Evolutionary conservation across 192 early-diverging fungal genomes (phyloP), one percentile per base, ranked within the genome.

Genomic region (Coemansia sp.): DNA sequence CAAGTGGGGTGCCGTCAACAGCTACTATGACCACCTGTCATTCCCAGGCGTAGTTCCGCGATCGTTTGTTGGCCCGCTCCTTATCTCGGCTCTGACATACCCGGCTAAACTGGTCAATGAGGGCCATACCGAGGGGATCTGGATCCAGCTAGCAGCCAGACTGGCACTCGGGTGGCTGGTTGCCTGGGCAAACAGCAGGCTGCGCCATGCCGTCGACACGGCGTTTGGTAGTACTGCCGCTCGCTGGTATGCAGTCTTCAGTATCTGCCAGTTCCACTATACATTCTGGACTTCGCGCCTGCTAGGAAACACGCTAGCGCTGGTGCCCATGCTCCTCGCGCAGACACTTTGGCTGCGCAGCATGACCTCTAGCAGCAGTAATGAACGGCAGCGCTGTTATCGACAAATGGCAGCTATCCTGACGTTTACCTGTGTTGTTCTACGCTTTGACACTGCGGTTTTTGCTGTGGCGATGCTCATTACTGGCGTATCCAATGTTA

Each of bases 31-130:
- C 68, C 95, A 97, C 73, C 61, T 96, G 39, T 85, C 85, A 48
- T 99, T 94, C 73, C 95, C 96, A 2, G 96, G 96, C 31, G 96
- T 94, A 20, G 95, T 99, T 11, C 96, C 96, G 56, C 84, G 96
- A 37, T 93, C 95, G 21, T 99, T 96, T 72, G 58, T 96, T 34
- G 94, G 93, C 14, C 91, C 96, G 6, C 68, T 93, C 42, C 12
- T 86, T n/a, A 26, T 96, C 8, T 70, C 81, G 0, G 81, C 64
- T 53, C 69, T 63, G 62, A 65, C 48, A 21, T 85, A 58, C n/a
- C 70, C 66, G 61, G 66, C 42, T 67, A 78, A 76, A 48, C 57
- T 68, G 11, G 12, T 66, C 12, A 47, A 18, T 18, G 37, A 38
- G 8, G 48, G 25, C 8, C 47, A 28, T 13, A 28, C 60, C 16